Base-by-base conservation (phyloP, 1,284 basidiomycete genomes). In the Irpex sp. region DNA sequence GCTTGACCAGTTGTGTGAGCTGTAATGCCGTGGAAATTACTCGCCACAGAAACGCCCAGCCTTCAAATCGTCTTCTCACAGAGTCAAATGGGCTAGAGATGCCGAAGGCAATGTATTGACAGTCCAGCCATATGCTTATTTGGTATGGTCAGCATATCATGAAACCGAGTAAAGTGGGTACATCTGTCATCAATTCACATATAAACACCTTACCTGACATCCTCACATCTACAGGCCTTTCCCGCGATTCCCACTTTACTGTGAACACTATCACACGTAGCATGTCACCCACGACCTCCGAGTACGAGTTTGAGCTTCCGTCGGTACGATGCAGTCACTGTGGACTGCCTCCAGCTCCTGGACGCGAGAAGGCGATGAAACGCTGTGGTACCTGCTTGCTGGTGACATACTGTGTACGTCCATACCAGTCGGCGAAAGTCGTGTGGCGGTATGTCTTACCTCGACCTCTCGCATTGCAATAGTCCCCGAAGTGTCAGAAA, bases 261-360 rank as follows among this genome's bases (percentile, higher is more conserved):
- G 9, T 13, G 17, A 38, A 40, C 40, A 7, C n/a, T 19, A 54
- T 54, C 15, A 47, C 40, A n/a, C 44, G 21, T 1, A 48, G 11
- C 4, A 54, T 54, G 51, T 59, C 40, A n/a, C 58, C 40, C 15
- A 48, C 36, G 31, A 26, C 40, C 21, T 60, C 59, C 15, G 59
- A 60, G 49, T 31, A 52, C 48, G 40, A 49, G 59, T 36, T 34
- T 4, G 59, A 60, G 59, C 59, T 49, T 17, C 48, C 59, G 13
- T 37, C 58, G 8, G 17, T 59, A 11, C 57, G 61, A 44, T 62
- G 61, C 61, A 62, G 61, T 57, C n/a, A 47, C 6, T 62, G 61
- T 40, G 49, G 26, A 19, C 44, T 26, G 8, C 58, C 58, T 31
- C 58, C 58, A 11, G 40, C 58, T 31, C 36, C 44, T 15, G 57